Conservation (phyloP, 495 filamentous ascomycete species). For the Opeltia flavorubescens region DNA sequence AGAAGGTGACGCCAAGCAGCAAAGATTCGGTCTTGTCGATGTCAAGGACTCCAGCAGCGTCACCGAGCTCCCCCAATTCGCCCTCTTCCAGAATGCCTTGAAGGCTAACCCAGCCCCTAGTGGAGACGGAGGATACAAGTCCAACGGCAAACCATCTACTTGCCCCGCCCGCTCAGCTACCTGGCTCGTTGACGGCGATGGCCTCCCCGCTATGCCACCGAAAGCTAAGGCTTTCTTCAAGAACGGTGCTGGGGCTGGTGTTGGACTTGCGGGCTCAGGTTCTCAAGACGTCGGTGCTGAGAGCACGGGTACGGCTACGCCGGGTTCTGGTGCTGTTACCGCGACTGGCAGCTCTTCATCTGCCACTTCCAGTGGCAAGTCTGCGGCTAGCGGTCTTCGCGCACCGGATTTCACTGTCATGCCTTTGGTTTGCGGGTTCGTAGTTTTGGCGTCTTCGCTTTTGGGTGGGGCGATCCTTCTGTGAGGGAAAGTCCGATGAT, state of each 20-base stretch:
- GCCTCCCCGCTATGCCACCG: constrained; percentile 63
- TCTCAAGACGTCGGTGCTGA: constrained; percentile 52
- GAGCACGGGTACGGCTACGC: constrained; percentile 47
- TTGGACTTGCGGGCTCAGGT: constrained; percentile 56
- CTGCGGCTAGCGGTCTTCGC: constrained; percentile 31
- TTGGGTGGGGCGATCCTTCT: constrained; percentile 47
- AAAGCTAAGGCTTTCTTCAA: constrained; percentile 55
- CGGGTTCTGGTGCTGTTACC: constrained; percentile 43
- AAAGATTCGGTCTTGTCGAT: constrained; percentile 59
- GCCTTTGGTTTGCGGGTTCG: constrained; percentile 37
- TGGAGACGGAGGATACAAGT: constrained; percentile 67
- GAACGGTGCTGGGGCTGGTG: constrained; percentile 56
- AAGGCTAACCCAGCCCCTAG: constrained; percentile 44
- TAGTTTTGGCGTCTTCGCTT: constrained; percentile 45
- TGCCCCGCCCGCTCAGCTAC: constrained; percentile 57
- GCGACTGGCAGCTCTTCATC: constrained; percentile 24
- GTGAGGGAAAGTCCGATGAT: constrained; percentile 13
- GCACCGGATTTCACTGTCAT: constrained; percentile 35
- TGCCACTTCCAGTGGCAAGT: constrained; percentile 25
- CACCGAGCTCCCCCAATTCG: constrained; percentile 48
- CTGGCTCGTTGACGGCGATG: constrained; percentile 57
- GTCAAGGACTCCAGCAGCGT: constrained; percentile 41
- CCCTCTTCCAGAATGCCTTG: constrained; percentile 51
- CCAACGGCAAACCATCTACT: constrained; percentile 42
- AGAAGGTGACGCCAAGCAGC: constrained; percentile 40